Evolutionary conservation across 768 basidiomycete genomes (phyloP).

Genomic region (Harrya chromipes): DNA sequence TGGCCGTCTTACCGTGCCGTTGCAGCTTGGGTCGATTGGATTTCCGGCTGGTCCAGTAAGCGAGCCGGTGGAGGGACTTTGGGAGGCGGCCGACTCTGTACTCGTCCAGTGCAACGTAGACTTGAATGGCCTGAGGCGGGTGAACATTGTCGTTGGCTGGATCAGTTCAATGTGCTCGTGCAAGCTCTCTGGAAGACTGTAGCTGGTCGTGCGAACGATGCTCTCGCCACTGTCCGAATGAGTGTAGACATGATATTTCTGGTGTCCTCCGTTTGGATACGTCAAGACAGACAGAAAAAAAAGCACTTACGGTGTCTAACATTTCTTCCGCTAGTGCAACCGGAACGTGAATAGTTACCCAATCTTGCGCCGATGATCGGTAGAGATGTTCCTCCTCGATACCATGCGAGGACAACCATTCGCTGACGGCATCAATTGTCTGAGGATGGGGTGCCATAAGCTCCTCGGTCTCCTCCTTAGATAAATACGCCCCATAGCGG

Average conservation of each 20-base stretch:
- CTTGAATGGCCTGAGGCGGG: slow-evolving; percentile 41
- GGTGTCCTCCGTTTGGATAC: not conserved
- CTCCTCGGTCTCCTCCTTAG: slow-evolving; percentile 62
- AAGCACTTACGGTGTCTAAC: slow-evolving; percentile 56
- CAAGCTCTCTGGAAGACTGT: slow-evolving; percentile 60
- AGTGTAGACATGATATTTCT: slow-evolving; percentile 65
- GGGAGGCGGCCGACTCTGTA: not conserved
- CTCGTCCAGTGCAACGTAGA: slow-evolving; percentile 38
- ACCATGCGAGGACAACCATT: slow-evolving; percentile 61
- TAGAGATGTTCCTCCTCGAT: slow-evolving; percentile 44
- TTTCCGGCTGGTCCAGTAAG: slow-evolving; percentile 33
- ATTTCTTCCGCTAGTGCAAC: slow-evolving; percentile 62
- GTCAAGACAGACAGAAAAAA: not conserved
- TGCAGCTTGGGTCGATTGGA: slow-evolving; percentile 48
- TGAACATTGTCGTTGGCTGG: slow-evolving; percentile 72
- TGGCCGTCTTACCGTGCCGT: slow-evolving; percentile 25
- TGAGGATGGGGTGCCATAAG: slow-evolving; percentile 56
- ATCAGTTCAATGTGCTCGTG: slow-evolving; percentile 63
- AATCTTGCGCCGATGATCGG: slow-evolving; percentile 66
- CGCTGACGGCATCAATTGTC: slow-evolving; percentile 51
- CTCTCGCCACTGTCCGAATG: slow-evolving; percentile 50
- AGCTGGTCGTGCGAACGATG: slow-evolving; percentile 63
- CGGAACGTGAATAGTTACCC: slow-evolving; percentile 59
- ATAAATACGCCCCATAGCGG: slow-evolving; percentile 55
- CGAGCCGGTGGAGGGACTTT: slow-evolving; percentile 5